These are phyloP conservation scores for Albatrellus ellisii DNA, from an alignment of 768 basidiomycete genomes.

Conservation along the genomic window DNA sequence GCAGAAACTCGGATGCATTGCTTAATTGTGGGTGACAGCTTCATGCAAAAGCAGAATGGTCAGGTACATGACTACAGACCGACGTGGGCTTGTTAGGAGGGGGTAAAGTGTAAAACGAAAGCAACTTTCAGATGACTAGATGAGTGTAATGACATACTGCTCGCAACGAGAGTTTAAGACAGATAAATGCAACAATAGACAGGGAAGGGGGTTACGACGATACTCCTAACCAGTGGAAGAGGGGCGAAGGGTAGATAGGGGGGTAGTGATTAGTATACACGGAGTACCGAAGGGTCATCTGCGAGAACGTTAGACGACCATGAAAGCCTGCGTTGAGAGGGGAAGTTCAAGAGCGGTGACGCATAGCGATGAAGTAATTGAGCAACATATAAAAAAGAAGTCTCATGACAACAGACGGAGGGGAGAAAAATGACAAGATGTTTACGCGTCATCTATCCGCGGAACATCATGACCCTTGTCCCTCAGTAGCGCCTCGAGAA, in stretches of 20 bases:
- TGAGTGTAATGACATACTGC: neutral
- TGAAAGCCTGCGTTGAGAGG: neutral
- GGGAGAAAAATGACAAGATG: neutral
- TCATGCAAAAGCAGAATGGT: neutral
- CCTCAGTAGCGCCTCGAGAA: constrained; percentile 35
- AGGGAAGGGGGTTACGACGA: constrained; percentile 35
- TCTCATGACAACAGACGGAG: neutral
- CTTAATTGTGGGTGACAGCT: too few relatives aligned
- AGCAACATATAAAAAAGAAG: neutral
- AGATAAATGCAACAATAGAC: neutral
- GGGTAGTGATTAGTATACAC: constrained; percentile 19
- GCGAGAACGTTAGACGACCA: constrained; percentile 10
- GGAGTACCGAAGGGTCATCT: constrained; percentile 31
- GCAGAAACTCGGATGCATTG: too few relatives aligned
- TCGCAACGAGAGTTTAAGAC: neutral
- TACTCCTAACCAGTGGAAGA: constrained; percentile 37
- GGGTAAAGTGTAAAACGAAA: neutral
- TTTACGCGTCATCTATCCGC: constrained; percentile 25
- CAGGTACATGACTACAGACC: neutral
- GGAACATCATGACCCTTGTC: constrained; percentile 47
- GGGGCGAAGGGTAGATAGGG: constrained; percentile 21
- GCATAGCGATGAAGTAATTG: neutral
- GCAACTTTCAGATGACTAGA: neutral
- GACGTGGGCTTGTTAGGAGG: too few relatives aligned
- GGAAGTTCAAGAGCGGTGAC: neutral